Evolutionary conservation across 345 rosid species (phyloP), one percentile per base, ranked within the genome.

Genomic region (Orychophragmus violaceus): DNA sequence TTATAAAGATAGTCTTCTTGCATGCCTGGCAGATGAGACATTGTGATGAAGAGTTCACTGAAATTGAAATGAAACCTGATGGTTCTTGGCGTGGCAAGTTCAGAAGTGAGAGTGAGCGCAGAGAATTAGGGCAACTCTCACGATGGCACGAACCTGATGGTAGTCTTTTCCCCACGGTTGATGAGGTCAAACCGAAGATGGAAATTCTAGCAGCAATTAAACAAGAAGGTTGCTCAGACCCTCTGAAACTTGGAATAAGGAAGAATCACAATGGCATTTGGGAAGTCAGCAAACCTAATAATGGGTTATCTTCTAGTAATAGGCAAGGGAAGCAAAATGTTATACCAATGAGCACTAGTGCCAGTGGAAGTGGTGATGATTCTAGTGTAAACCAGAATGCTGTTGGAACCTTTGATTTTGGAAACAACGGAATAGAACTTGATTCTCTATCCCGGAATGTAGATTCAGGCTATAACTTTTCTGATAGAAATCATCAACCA

Each of bases 1-100:
- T 49, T 35, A 5, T 18, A 23, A 51, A 39, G 28, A 19, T 13
- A n/a, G 35, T 27, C 48, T n/a, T 45, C 46, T 52, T 48, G 41
- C 13, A 50, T n/a, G n/a, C n/a, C n/a, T 49, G 52, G 21, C 74
- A 94, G 99, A 90, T 90, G 99, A 76, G 71, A 71, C 70, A 78
- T 74, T 88, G 90, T 68, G 87, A 85, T 44, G 96, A 85, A 73
- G 99, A 92, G 59, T 56, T 82, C 27, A 78, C 98, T 2, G 98
- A 89, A 49, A 79, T 89, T 59, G 97, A 89, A 80, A 79, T 90
- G 70, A 89, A 86, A 71, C 93, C 91, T 73, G 90, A 92, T 83
- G 98, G 98, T 71, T 90, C 91, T 56, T 94, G 99, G 99, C 99
- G 93, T 69, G 97, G 76, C 45, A 94, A 87, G 77, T 76, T 82